Evolutionary conservation across 805 yeast genomes (phyloP).

Genomic region (Zygosaccharomyces lentus): DNA sequence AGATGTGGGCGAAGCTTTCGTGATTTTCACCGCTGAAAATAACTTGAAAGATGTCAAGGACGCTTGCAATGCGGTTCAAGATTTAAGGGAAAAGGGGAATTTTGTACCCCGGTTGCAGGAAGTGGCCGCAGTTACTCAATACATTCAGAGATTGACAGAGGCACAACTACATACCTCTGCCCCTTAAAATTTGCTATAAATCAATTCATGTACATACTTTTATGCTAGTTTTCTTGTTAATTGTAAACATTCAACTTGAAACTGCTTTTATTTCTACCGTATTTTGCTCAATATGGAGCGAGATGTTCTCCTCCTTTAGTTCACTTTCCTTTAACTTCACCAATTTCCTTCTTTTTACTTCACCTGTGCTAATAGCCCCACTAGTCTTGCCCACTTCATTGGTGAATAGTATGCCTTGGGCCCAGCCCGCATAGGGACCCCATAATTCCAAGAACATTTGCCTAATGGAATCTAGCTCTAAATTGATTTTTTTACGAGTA

Average conservation of each 20-base stretch:
- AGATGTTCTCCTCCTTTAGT: conserved; percentile 7
- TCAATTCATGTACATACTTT: conserved; percentile 2
- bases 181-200: not conserved
- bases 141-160: conserved; percentile 26
- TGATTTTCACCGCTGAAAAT: conserved; percentile 45
- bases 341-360: conserved; percentile 23
- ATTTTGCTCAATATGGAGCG: conserved; percentile 7
- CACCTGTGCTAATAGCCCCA: conserved; percentile 47
- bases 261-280: conserved; percentile 7
- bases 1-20: conserved; percentile 42
- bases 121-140: conserved; percentile 35
- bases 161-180: conserved; percentile 15
- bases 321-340: conserved; percentile 3
- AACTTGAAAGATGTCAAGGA: conserved; percentile 38
- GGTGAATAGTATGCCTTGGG: conserved; percentile 89
- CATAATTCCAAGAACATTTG: conserved; percentile 59
- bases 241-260: not conserved
- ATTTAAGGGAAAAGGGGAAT: conserved; percentile 43
- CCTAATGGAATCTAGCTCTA: conserved; percentile 47
- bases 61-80: conserved; percentile 40
- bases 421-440: conserved; percentile 98
- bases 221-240: not conserved
- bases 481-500: conserved; percentile 32
- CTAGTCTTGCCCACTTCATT: conserved; percentile 76
- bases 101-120: conserved; percentile 35